phyloP scores from a whole-genome alignment of 208 protist genomes.

The Trichomonas gallinae region DNA sequence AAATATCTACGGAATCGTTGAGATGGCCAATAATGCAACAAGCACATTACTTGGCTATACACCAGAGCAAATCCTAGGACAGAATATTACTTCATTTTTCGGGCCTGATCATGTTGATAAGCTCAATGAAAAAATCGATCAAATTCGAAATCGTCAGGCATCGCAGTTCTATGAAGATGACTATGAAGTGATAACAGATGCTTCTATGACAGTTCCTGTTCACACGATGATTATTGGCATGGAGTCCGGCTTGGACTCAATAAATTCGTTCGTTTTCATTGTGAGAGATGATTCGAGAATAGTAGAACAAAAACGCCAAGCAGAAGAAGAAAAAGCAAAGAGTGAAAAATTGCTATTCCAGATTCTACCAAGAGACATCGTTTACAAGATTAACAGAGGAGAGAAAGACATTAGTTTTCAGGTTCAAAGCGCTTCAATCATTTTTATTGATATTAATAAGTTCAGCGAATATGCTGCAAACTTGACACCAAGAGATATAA shows the following conservation, averaged over 20 bases:
- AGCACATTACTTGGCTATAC: not conserved
- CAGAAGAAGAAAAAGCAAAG: not conserved
- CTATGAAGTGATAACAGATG: not conserved
- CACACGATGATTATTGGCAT: not conserved
- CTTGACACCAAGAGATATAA: not conserved
- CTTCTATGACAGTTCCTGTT: not conserved
- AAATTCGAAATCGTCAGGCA: not conserved
- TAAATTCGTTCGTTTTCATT: not conserved
- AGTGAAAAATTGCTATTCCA: not conserved
- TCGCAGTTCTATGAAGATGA: not conserved
- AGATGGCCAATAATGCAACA: not conserved
- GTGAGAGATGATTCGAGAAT: not conserved
- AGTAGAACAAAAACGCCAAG: not conserved
- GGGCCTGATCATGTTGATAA: not conserved
- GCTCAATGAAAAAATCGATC: not conserved
- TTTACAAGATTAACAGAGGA: not conserved
- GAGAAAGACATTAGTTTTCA: not conserved
- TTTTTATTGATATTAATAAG: slow-evolving; percentile 18
- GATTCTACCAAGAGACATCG: not conserved
- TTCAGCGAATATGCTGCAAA: not conserved
- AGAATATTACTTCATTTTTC: not conserved
- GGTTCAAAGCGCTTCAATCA: not conserved
- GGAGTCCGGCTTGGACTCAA: not conserved
- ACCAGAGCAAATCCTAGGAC: slow-evolving; percentile 8
- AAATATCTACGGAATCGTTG: not conserved